A percentile compares a stretch with the other conserved stretches of the same genome.
Evolutionary conservation across 768 basidiomycete genomes (phyloP).

Genomic region (Termitomyces eurrhizus): DNA sequence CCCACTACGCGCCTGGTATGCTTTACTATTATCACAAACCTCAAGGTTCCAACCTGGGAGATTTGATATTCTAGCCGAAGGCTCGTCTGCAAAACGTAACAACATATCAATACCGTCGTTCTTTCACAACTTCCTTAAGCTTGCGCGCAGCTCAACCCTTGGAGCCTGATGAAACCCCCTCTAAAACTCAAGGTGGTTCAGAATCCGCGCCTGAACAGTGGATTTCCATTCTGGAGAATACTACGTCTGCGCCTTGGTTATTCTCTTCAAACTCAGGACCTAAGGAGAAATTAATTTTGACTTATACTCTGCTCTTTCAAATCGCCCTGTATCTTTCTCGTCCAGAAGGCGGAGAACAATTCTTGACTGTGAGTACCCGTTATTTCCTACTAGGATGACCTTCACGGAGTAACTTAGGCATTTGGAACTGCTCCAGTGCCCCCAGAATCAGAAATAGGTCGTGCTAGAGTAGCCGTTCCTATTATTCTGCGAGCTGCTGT

Average conservation of each 20-base stretch:
- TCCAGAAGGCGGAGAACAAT: slow-evolving; percentile 18
- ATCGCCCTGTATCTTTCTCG: slow-evolving; percentile 23
- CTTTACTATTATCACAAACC: not conserved
- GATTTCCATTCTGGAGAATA: slow-evolving; percentile 22
- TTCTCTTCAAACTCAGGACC: slow-evolving; percentile 7
- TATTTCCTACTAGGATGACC: not conserved
- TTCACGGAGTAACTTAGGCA: slow-evolving; percentile 12
- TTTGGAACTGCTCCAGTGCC: slow-evolving; percentile 21
- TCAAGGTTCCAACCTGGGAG: not conserved
- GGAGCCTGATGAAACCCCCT: not conserved
- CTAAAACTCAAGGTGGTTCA: not conserved
- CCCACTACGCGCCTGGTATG: not conserved
- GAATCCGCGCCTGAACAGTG: slow-evolving; percentile 11
- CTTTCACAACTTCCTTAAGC: slow-evolving; percentile 3
- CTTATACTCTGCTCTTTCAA: slow-evolving; percentile 23
- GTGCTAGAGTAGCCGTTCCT: slow-evolving; percentile 20
- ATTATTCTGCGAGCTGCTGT: slow-evolving; percentile 19
- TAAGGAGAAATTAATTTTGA: slow-evolving; percentile 16
- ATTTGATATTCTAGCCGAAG: not conserved
- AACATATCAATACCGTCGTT: not conserved
- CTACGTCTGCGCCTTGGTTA: slow-evolving; percentile 21
- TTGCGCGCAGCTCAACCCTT: not conserved
- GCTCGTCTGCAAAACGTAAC: not conserved
- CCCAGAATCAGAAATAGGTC: slow-evolving; percentile 22
- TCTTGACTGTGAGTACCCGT: slow-evolving; percentile 16